These are phyloP conservation scores for Penicillium mononematosum DNA, from an alignment of 495 filamentous ascomycete species.

Conservation along the genomic window DNA sequence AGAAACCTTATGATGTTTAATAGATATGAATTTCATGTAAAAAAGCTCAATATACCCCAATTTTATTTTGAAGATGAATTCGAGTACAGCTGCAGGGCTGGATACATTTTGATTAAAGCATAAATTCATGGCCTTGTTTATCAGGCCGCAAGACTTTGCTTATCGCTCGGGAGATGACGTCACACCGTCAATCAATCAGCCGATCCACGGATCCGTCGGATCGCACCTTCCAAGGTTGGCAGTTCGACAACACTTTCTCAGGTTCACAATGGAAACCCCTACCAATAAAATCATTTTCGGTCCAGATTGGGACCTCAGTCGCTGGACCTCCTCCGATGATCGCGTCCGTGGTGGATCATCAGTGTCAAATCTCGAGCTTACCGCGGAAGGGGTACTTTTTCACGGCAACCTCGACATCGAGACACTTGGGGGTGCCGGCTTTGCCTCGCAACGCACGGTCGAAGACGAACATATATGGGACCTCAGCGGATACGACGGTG, in stretches of 20 bases:
- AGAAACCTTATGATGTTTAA: constrained; percentile 14
- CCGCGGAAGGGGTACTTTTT: constrained; percentile 46
- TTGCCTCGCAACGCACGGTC: constrained; percentile 71
- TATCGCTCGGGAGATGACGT: neutral
- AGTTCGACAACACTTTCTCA: neutral
- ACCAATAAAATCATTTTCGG: constrained; percentile 5
- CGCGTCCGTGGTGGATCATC: constrained; percentile 69
- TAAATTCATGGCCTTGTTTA: neutral
- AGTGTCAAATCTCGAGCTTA: constrained; percentile 48
- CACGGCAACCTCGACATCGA: constrained; percentile 67
- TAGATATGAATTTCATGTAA: neutral
- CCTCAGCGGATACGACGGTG: constrained; percentile 53
- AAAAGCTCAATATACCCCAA: constrained; percentile 5
- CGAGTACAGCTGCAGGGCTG: neutral
- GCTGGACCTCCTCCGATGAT: constrained; percentile 73
- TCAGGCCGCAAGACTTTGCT: neutral
- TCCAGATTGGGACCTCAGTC: constrained; percentile 48
- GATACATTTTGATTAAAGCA: too few species aligned
- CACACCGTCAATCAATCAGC: neutral
- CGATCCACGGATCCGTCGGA: neutral
- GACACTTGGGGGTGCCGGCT: constrained; percentile 79
- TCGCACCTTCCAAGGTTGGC: too few species aligned
- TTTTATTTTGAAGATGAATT: neutral
- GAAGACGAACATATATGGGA: constrained; percentile 53
- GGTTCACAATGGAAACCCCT: neutral